Base-by-base conservation (phyloP, 1,284 basidiomycete genomes). In the Sporisorium reilianum region DNA sequence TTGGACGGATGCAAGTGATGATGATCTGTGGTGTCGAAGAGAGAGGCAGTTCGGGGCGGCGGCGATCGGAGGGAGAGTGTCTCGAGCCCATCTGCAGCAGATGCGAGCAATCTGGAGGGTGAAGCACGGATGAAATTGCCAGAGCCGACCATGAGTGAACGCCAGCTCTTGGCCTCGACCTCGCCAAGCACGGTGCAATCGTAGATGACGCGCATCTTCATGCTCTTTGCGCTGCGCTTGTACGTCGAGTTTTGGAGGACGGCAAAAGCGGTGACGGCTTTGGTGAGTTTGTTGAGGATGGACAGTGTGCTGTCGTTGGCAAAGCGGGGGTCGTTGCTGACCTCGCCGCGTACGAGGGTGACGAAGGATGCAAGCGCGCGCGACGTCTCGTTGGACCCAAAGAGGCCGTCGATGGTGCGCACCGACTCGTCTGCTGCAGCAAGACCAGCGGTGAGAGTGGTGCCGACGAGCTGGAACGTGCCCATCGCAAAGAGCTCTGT, bases 401-500 rank as follows among this genome's bases (percentile, higher is more conserved):
- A 88, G 50, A 88, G 80, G 26, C 85, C 83, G 72, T 88, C 87
- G 64, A 88, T 84, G 45, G 88, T 80, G 9, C 85, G 83, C 20
- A 88, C 87, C 2, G 86, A 86, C 66, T 87, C 87, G 64, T 87
- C 85, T 0, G 87, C 87, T 12, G 86, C 86, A 10, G 57, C 57
- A 2, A 80, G 54, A 18, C 77, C 77, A 7, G 66, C 75, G 22
- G 61, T 65, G 51, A 81, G 40, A 14, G 58, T 56, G 42, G 56
- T 51, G 10, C 57, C 55, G 5, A 66, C 86, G 53, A 88, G 84
- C 75, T 86, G 86, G 77, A 88, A 87, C 6, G 86, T 85, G 28
- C 86, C 85, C 86, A 88, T 87, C 46, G 87, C 79, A 67, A 88
- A 87, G 28, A 88, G 85, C 67, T 88, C 88, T 22, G 86, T 86